Base-by-base conservation (phyloP, 2,329 filamentous ascomycete genomes). In the Eutypella sp. region DNA sequence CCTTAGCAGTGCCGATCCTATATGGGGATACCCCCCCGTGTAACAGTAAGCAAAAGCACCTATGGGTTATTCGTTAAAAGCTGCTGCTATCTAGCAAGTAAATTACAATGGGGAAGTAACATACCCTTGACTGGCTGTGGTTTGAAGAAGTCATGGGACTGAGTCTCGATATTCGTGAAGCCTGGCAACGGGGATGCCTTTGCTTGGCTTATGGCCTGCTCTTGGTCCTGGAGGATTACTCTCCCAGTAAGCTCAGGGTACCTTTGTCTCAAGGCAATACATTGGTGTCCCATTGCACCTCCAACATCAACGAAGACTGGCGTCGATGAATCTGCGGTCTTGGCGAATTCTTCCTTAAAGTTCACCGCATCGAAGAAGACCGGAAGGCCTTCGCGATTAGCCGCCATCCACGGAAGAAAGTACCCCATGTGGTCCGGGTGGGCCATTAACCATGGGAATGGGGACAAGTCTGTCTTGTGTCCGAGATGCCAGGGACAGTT, bases 231-330 rank as follows among this genome's bases (percentile, higher is more conserved):
- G 16, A 57, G 42, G 0, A 58, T 45, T 13, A 59, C 38, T 6
- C 53, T 52, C 11, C 57, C 55, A 7, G 37, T 27, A 4, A 58
- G 49, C 0, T 33, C 29, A 2, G 57, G 56, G 36, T 47, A 48
- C n/a, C 20, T 42, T 25, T 45, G 39, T 18, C 38, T 47, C 4
- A 58, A 24, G 3, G 52, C 50, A 27, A 53, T 23, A 15, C 50
- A 54, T 34, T 59, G 51, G 11, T 56, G 54, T 5, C 57, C 56
- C 34, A 52, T 40, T 1, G 50, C 51, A 9, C 57, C 57, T 2
- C 53, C 56, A 3, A 58, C 41, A n/a, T 59, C 57, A 8, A 58
- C 53, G 15, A 58, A 56, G 7, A 58, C 39, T 9, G 47, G 40
- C 0, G 52, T 55, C 2, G 42, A 45, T 2, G 38, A 45, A 2